Base-by-base conservation (phyloP, 306 rosid genomes). In the Acacia acuminata region DNA sequence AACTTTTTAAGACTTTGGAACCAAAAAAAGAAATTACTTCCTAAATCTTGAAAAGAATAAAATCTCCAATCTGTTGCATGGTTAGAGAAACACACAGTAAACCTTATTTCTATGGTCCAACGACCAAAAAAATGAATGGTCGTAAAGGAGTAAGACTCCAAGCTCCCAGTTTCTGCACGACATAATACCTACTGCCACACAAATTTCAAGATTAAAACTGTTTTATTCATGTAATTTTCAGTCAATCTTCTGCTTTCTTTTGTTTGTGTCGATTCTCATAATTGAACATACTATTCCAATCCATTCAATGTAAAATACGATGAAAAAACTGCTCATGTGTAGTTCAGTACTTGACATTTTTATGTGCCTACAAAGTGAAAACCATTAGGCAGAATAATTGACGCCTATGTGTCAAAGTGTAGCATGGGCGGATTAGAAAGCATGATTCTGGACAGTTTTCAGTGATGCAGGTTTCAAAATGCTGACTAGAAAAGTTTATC, bases 381-480 rank as follows among this genome's bases (percentile, higher is more conserved):
- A 30, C 36, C 22, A 68, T 68, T 68, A 68, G 71, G 72, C 47
- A 67, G 47, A 17, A 67, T 17, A 34, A 14, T 16, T 16, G 24
- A 66, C 17, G 47, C 72, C 44, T 30, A 9, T 30, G 30, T 32
- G 4, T 32, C 36, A 32, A 32, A 32, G 36, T 32, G 36, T 32
- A 32, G 36, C 64, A 61, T 68, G 73, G 5, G 38, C 48, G 44
- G 63, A 80, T 71, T 22, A 66, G 63, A 38, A 81, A 34, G 25
- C 19, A 34, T 16, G 71, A 74, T 51, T 75, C 7, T 65, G 56
- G 50, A 64, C 70, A 65, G 25, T 43, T 65, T 8, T 20, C 11
- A 66, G 50, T 51, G 70, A 66, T 82, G 67, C 71, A 19, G 76
- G 48, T 75, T 36, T 38, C 34, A 24, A 75, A 44, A 19, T 20